Base-by-base conservation (phyloP, 1,284 basidiomycete species). In the Ustilago loliicola region DNA sequence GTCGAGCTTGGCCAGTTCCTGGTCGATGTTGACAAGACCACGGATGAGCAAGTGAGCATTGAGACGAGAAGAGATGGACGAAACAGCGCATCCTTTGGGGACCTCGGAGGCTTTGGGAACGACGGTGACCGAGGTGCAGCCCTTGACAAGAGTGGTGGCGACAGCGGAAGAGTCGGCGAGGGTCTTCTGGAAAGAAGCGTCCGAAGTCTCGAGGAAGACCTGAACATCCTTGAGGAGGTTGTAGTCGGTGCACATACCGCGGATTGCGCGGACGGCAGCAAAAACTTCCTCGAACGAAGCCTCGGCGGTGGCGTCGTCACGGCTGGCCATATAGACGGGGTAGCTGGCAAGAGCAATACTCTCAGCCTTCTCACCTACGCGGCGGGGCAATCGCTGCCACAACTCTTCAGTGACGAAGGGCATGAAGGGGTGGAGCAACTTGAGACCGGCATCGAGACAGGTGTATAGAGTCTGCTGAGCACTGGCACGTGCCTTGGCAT, bases 331-430 rank as follows among this genome's bases (percentile, higher is more conserved):
- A 79, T 89, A 88, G 53, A 91, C 89, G 5, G 97, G 96, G 90
- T 92, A 99, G 25, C 90, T 87, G 0, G 95, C 89, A 32, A 98
- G 87, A 92, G 96, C 96, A 87, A 99, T 95, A 0, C 94, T 94
- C 23, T 92, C 91, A 10, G 92, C 93, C 10, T 89, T 83, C 86
- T 98, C 95, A 4, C 58, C 71, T 0, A 92, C 91, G 64, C 96
- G 89, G 15, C 95, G 89, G 0, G 96, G 95, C 11, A 99, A 89
- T 50, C 96, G 91, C 87, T 99, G 97, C 97, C 97, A 99, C 21
- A 99, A 88, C 87, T 99, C 97, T 88, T 99, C 97, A 1, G 96
- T 98, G 50, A 99, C 95, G 87, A 93, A 99, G 1, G 97, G 97
- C 97, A 99, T 99, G 89, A 98, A 96, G 1, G 97, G 96, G 87